A percentile compares a stretch with the other conserved stretches of the same genome.
Evolutionary conservation across 2,329 filamentous ascomycete species (phyloP).

Genomic region (Colletotrichum paranaense): DNA sequence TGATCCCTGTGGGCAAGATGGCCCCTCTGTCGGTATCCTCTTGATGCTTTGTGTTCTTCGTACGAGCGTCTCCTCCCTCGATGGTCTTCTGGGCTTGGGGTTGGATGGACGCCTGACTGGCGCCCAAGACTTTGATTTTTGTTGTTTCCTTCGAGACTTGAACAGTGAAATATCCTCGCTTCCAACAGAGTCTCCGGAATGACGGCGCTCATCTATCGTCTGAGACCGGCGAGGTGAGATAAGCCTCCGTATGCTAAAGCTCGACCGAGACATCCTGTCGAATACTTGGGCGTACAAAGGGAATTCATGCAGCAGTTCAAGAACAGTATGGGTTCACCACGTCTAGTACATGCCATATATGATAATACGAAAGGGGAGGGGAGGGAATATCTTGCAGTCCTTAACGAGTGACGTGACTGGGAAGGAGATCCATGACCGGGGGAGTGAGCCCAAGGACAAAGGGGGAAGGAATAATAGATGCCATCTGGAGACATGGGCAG

Average conservation of each 20-base stretch:
- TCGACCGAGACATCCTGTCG: conserved; percentile 54
- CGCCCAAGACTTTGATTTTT: conserved; percentile 23
- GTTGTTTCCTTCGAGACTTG: conserved; percentile 27
- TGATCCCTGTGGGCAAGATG: conserved; percentile 50
- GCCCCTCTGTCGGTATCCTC: conserved; percentile 50
- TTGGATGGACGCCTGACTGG: background rate
- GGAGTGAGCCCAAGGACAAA: background rate
- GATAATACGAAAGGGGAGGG: conserved; percentile 27
- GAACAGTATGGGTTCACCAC: conserved; percentile 19
- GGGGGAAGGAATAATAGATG: conserved; percentile 20
- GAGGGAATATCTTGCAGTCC: background rate
- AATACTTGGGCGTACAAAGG: conserved; percentile 15
- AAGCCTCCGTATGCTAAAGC: conserved; percentile 57
- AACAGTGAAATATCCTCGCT: conserved; percentile 35
- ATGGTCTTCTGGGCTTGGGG: conserved; percentile 5
- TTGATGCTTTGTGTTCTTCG: conserved; percentile 52
- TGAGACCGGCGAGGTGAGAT: conserved; percentile 48
- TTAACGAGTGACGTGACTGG: conserved; percentile 15
- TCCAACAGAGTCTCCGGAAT: conserved; percentile 14
- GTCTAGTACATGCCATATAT: conserved; percentile 41
- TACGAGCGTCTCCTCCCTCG: conserved; percentile 46
- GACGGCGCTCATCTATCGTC: conserved; percentile 19
- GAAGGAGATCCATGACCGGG: conserved; percentile 3
- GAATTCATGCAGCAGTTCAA: conserved; percentile 36
- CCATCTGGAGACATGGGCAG: conserved; percentile 12